Conservation (phyloP, 192 early-diverging fungal species). For the Linderina pennispora region DNA sequence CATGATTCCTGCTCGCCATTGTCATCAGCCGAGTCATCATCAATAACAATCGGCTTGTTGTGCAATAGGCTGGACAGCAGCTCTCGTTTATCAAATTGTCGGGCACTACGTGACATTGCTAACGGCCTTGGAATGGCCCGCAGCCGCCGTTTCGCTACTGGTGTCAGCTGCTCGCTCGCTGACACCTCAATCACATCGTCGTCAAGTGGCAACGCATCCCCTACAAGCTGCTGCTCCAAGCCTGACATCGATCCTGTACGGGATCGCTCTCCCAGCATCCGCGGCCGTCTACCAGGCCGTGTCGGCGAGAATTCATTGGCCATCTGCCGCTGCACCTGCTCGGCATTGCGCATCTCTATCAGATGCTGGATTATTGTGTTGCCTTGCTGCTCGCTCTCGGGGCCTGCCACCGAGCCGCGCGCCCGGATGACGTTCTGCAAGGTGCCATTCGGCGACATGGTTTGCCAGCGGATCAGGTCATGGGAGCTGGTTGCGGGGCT, state of each 20-base stretch:
- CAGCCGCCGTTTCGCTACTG: background rate
- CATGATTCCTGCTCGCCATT: too few relatives aligned
- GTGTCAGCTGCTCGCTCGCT: background rate
- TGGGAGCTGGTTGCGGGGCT: too few relatives aligned
- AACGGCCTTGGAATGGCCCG: slow-evolving; percentile 18
- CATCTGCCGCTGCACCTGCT: too few relatives aligned
- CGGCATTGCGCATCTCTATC: slow-evolving; percentile 21
- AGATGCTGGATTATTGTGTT: slow-evolving; percentile 44
- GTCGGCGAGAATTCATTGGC: too few relatives aligned
- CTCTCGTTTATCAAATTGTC: slow-evolving; percentile 25
- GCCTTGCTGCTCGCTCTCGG: too few relatives aligned
- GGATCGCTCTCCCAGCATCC: too few relatives aligned
- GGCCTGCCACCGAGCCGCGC: slow-evolving; percentile 6
- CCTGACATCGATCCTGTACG: background rate
- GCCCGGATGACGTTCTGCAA: slow-evolving; percentile 29
- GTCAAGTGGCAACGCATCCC: slow-evolving; percentile 1
- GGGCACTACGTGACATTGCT: slow-evolving; percentile 22
- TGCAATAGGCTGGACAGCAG: slow-evolving; percentile 30
- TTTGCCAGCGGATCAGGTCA: slow-evolving; percentile 36
- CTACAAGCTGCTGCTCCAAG: background rate
- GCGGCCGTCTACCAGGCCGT: too few relatives aligned
- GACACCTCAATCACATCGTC: too few relatives aligned
- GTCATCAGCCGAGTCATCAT: too few relatives aligned
- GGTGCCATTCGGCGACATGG: slow-evolving; percentile 40
- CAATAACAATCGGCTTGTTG: too few relatives aligned